Evolutionary conservation across 1,139 yeast genomes (phyloP).

Genomic region (Meyerozyma smithsonii): DNA sequence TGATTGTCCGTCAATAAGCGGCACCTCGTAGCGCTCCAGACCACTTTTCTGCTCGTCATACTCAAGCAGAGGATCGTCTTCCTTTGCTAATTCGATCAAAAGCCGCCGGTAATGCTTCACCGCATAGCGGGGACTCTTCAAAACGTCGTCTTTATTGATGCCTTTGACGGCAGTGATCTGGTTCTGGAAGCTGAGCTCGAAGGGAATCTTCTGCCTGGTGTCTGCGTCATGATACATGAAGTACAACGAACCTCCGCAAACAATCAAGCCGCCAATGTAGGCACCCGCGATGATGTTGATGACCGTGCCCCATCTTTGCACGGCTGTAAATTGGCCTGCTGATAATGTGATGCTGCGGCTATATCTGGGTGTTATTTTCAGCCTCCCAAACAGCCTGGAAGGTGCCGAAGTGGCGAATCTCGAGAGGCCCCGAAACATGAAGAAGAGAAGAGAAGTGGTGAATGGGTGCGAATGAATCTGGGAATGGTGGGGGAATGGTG

Average conservation of each 20-base stretch:
- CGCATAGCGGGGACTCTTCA: slow-evolving; percentile 39
- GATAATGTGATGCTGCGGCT: slow-evolving; percentile 8
- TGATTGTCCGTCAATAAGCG: slow-evolving; percentile 27
- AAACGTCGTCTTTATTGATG: slow-evolving; percentile 42
- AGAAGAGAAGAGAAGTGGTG: background rate
- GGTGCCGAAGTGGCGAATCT: background rate
- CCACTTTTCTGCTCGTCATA: slow-evolving; percentile 20
- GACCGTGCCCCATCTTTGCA: slow-evolving; percentile 29
- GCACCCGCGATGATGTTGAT: slow-evolving; percentile 40
- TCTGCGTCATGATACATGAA: slow-evolving; percentile 40
- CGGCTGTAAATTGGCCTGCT: slow-evolving; percentile 18
- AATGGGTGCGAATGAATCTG: background rate
- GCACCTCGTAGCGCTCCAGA: slow-evolving; percentile 26
- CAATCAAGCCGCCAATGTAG: slow-evolving; percentile 39
- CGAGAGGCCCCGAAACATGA: slow-evolving; percentile 3
- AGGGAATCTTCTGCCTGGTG: slow-evolving; percentile 37
- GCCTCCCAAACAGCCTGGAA: background rate
- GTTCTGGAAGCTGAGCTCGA: slow-evolving; percentile 29
- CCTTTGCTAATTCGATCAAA: slow-evolving; percentile 32
- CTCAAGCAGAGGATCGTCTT: slow-evolving; percentile 21
- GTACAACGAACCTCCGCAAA: slow-evolving; percentile 36
- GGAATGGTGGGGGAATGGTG: too few species aligned
- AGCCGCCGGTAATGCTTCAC: slow-evolving; percentile 42
- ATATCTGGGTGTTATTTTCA: background rate
- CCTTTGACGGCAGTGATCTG: slow-evolving; percentile 41